Evolutionary conservation across 768 basidiomycete species (phyloP).

Genomic region (Termitomyces sp.): DNA sequence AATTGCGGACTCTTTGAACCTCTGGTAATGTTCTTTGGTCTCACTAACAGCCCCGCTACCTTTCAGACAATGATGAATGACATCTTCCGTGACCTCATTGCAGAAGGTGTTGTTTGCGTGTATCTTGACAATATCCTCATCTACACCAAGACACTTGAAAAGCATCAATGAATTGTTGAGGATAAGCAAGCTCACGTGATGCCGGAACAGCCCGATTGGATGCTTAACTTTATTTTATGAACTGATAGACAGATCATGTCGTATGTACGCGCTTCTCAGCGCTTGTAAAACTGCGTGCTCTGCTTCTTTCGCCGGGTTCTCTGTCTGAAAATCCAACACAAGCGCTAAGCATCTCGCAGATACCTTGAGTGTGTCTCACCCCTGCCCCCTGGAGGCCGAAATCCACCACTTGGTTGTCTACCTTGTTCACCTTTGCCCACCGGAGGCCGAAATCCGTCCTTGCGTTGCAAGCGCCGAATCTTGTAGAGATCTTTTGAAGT

Average conservation of each 20-base stretch:
- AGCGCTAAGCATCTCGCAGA: neutral
- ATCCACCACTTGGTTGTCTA: neutral
- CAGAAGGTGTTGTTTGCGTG: no score
- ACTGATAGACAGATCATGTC: neutral
- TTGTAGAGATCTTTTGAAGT: neutral
- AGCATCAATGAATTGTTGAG: no score
- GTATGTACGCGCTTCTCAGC: neutral
- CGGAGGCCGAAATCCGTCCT: neutral
- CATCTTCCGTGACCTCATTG: no score
- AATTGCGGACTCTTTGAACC: no score
- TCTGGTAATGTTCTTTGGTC: no score
- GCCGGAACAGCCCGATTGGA: neutral
- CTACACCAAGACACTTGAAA: no score
- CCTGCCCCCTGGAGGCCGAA: neutral
- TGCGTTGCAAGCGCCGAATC: neutral
- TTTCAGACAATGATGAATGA: no score
- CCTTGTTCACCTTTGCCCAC: neutral
- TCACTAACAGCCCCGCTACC: no score
- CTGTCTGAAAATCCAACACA: neutral
- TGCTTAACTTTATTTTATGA: neutral
- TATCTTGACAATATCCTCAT: no score
- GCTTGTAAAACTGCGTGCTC: neutral
- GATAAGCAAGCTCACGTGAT: neutral
- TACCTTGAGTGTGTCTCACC: neutral
- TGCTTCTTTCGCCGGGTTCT: neutral